Percentiles rank a stretch among this genome's conserved stretches.
phyloP scores from a whole-genome alignment of 805 yeast species.

The Metschnikowia lunata region DNA sequence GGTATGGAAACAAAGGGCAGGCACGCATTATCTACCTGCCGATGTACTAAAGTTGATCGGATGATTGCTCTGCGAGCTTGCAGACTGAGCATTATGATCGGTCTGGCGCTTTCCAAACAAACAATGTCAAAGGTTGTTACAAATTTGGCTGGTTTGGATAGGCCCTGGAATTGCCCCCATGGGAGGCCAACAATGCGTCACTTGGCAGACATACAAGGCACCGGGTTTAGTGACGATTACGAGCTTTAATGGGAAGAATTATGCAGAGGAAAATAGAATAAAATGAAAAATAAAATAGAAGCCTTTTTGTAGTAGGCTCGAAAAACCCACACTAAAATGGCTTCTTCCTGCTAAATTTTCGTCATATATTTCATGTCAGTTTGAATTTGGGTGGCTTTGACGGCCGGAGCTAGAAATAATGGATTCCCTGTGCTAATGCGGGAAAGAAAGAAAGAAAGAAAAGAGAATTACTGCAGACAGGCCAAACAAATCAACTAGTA shows the following conservation, averaged over 20 bases:
- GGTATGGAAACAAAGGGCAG: background rate
- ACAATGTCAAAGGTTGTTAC: constrained; percentile 68
- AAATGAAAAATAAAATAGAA: no score
- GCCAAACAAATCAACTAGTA: no score
- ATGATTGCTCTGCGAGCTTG: constrained; percentile 97
- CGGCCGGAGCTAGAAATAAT: no score
- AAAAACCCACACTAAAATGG: no score
- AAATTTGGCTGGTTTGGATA: constrained; percentile 66
- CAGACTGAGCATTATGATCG: constrained; percentile 90
- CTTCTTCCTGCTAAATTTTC: no score
- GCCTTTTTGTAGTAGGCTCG: no score
- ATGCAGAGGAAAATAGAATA: no score
- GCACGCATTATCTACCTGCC: constrained; percentile 4
- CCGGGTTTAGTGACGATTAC: constrained; percentile 15
- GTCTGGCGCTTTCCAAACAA: constrained; percentile 53
- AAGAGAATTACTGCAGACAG: no score
- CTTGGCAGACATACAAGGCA: constrained; percentile 51
- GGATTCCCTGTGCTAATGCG: no score
- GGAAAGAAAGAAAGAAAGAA: no score
- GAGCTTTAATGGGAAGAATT: constrained; percentile 1
- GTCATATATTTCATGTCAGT: no score
- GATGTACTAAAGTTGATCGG: constrained; percentile 73
- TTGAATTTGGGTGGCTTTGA: no score
- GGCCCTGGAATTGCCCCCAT: constrained; percentile 98
- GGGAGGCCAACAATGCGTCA: constrained; percentile 98